Evolutionary conservation across 2,329 filamentous ascomycete species (phyloP).

Genomic region (Talaromyces marneffei): DNA sequence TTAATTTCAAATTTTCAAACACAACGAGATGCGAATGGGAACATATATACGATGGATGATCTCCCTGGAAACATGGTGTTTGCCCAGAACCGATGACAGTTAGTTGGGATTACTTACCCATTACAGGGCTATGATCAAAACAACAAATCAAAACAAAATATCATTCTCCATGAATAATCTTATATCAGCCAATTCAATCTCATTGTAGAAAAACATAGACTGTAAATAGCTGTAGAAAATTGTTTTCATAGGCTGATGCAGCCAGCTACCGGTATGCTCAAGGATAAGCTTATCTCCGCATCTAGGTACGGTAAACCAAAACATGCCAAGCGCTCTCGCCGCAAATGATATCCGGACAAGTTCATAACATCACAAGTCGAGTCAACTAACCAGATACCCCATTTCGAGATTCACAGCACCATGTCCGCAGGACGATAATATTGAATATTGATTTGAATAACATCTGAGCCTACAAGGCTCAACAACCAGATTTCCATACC

Average conservation of each 20-base stretch:
- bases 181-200: neutral
- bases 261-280: no score
- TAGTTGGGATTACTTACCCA: neutral
- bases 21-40: neutral
- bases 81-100: neutral
- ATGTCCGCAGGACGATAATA: neutral
- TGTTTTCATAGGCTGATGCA: no score
- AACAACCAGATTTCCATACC: neutral
- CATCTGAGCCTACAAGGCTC: neutral
- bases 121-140: neutral
- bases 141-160: neutral
- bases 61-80: neutral
- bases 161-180: neutral
- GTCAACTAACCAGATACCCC: neutral
- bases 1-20: neutral
- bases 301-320: slow-evolving; percentile 1
- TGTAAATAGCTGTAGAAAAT: neutral
- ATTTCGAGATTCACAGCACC: neutral
- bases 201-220: neutral
- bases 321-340: slow-evolving; percentile 12
- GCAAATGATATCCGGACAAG: slow-evolving; percentile 24
- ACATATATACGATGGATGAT: neutral
- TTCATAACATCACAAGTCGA: slow-evolving; percentile 27
- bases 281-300: slow-evolving; percentile 1
- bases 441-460: neutral